Evolutionary conservation across 352 stramenopile species (phyloP), one percentile per base, ranked within the genome.

Genomic region (Halophytophthora batemanensis): DNA sequence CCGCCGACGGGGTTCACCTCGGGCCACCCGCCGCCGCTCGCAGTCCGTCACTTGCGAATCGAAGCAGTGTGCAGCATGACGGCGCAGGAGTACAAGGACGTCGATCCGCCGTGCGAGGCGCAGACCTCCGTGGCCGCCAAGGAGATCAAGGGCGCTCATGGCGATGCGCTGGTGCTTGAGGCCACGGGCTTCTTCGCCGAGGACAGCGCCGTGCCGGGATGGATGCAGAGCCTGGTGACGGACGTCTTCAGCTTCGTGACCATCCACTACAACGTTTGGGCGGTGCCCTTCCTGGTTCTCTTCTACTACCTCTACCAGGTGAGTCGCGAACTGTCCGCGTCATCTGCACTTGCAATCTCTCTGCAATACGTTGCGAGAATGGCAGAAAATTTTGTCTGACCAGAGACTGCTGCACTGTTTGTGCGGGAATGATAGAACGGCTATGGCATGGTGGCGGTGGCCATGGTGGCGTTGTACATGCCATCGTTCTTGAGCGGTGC

Each of bases 221-320:
- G 74, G 77, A 46, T 71, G 45, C 77, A 82, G 49, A 53, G 23
- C 21, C 28, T 71, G 25, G 37, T 68, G 29, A 64, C 61, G 1
- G 69, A 85, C 40, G 36, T 69, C 37, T 86, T 86, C 50, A 66
- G 64, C 59, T 84, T 88, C 54, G 57, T 83, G 33, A 71, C 62
- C 48, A 82, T 88, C 66, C 80, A 90, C 60, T 90, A 90, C 73
- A 87, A 87, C 54, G 45, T 86, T 22, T 90, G 75, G 74, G 51
- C 60, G 17, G 45, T 73, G n/a, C 68, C 71, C 0, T 74, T 79
- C 34, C 21, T 74, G 22, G 61, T 65, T 41, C 49, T 87, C 31
- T 79, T 87, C 55, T 86, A 85, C 60, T 87, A 79, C 35, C 61
- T 90, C 23, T 73, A 84, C 64, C 46, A 58, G 23, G 74, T 81